A percentile compares a stretch with the other conserved stretches of the same genome.
Evolutionary conservation across 306 rosid species (phyloP).

Genomic region (Acacia confusa): DNA sequence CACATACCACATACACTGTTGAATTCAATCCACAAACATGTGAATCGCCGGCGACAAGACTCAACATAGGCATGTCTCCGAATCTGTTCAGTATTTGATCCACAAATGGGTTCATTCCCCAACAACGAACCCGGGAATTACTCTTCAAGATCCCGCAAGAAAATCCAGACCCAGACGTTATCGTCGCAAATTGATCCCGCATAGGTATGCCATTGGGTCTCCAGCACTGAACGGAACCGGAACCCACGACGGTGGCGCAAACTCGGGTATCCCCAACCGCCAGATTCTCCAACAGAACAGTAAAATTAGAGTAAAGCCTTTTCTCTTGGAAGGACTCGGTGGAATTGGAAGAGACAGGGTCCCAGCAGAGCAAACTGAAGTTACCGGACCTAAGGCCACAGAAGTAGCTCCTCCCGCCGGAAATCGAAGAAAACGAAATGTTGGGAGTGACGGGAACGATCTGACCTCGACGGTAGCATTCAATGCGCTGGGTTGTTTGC

Average conservation of each 20-base stretch:
- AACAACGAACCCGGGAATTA: conserved; percentile 48
- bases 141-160: conserved; percentile 67
- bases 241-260: conserved; percentile 57
- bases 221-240: conserved; percentile 69
- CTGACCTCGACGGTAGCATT: conserved; percentile 58
- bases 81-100: conserved; percentile 44
- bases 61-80: conserved; percentile 53
- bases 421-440: conserved; percentile 60
- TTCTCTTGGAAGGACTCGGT: conserved; percentile 22
- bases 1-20: conserved; percentile 60
- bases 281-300: conserved; percentile 56
- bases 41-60: conserved; percentile 62
- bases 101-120: conserved; percentile 54
- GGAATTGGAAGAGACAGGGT: conserved; percentile 32
- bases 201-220: conserved; percentile 7
- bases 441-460: conserved; percentile 41
- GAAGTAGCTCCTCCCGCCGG: conserved; percentile 69
- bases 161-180: conserved; percentile 84
- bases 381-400: conserved; percentile 87
- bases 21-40: conserved; percentile 79
- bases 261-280: conserved; percentile 70
- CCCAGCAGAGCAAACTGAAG: conserved; percentile 75
- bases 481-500: conserved; percentile 47
- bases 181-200: conserved; percentile 43
- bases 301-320: conserved; percentile 52